Conservation (phyloP, 2,329 filamentous ascomycete species). For the Sodiomyces alkalinus region DNA sequence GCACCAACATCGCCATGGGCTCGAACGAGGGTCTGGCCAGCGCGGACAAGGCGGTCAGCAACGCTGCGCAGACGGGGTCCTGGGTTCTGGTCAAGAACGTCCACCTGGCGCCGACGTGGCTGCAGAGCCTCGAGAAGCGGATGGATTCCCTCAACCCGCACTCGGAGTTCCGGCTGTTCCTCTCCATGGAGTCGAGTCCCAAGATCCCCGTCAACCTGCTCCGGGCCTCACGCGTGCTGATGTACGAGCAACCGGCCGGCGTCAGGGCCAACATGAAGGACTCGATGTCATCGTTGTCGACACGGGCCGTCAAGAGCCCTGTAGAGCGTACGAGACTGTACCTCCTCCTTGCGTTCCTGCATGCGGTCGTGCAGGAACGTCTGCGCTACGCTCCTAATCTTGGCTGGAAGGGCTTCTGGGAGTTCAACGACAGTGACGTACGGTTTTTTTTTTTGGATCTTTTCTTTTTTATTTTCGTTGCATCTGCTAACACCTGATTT, state of each 20-base stretch:
- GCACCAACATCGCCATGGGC: constrained; percentile 97
- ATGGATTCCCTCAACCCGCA: constrained; percentile 93
- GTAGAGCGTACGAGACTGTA: constrained; percentile 87
- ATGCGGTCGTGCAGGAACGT: constrained; percentile 90
- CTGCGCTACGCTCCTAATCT: constrained; percentile 85
- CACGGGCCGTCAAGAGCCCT: constrained; percentile 62
- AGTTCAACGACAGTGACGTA: constrained; percentile 98
- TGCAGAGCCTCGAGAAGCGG: constrained; percentile 93
- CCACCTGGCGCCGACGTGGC: constrained; percentile 86
- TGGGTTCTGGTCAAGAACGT: constrained; percentile 99
- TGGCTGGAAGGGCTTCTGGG: constrained; percentile 99
- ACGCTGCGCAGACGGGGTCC: constrained; percentile 77
- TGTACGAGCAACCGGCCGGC: constrained; percentile 96
- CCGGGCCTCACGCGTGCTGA: constrained; percentile 81
- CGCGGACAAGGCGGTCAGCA: constrained; percentile 89
- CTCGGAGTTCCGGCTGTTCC: constrained; percentile 81
- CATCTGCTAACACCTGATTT: constrained; percentile 3
- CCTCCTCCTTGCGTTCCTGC: constrained; percentile 80
- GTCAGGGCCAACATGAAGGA: constrained; percentile 98
- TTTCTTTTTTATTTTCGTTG: constrained; percentile 8
- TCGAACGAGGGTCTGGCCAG: constrained; percentile 87
- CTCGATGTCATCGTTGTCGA: constrained; percentile 69
- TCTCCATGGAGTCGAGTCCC: constrained; percentile 93
- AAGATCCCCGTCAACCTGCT: constrained; percentile 96
- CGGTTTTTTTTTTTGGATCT: constrained; percentile 25